phyloP scores from a whole-genome alignment of 805 yeast genomes.

The Lipomyces sp. region DNA sequence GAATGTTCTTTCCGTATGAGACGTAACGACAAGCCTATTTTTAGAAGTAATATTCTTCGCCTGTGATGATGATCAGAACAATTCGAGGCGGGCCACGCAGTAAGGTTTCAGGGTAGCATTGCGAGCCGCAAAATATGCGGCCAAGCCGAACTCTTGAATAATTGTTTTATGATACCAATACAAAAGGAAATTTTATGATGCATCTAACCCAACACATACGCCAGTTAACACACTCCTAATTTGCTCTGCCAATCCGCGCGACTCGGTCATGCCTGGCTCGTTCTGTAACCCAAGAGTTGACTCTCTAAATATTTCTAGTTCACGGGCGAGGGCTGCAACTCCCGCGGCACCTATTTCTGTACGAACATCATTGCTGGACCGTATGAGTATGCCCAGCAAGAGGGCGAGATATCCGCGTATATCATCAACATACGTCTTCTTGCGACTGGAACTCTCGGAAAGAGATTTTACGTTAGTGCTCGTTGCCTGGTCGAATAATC shows the following conservation, averaged over 20 bases:
- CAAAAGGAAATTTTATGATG: not conserved
- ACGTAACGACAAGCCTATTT: no score
- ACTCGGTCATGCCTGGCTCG: constrained; percentile 1
- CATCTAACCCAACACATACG: constrained; percentile 1
- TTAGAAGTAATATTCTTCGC: no score
- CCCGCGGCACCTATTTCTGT: constrained; percentile 6
- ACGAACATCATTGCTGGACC: not conserved
- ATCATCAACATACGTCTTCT: constrained; percentile 16
- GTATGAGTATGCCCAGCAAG: constrained; percentile 12
- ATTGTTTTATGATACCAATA: not conserved
- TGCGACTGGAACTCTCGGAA: not conserved
- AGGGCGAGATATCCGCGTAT: constrained; percentile 27
- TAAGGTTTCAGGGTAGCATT: no score
- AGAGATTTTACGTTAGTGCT: not conserved
- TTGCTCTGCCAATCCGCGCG: constrained; percentile 15
- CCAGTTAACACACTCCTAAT: constrained; percentile 15
- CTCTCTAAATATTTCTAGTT: constrained; percentile 17
- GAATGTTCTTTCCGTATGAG: no score
- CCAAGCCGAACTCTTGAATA: no score
- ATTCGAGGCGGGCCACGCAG: no score
- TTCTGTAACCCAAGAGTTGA: constrained; percentile 1
- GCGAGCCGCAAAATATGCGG: no score
- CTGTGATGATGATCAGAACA: no score
- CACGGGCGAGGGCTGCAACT: constrained; percentile 13
- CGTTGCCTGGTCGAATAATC: not conserved